A percentile compares a stretch with the other conserved stretches of the same genome.
Conservation (phyloP, 2,329 filamentous ascomycete species). For the Cladophialophora psammophila region DNA sequence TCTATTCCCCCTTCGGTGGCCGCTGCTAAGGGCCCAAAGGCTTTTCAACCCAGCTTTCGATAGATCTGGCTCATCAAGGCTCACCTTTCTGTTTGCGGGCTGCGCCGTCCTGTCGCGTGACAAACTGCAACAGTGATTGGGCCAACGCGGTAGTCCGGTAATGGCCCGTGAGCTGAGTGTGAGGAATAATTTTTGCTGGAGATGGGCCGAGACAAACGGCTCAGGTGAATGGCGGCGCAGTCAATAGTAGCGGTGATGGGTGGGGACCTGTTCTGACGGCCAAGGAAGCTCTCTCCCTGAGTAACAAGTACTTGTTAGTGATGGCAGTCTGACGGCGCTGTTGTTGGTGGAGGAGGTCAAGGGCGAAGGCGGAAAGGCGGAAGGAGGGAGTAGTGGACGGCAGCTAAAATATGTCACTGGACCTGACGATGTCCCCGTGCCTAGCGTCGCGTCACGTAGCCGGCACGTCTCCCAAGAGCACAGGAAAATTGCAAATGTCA, state of each 20-base stretch:
- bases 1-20: constrained; percentile 13
- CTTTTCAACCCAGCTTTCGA: constrained; percentile 4
- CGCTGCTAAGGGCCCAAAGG: constrained; percentile 11
- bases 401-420: constrained; percentile 23
- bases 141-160: neutral
- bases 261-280: constrained; percentile 1
- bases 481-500: constrained; percentile 21
- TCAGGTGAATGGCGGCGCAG: constrained; percentile 4
- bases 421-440: constrained; percentile 13
- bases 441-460: constrained; percentile 4
- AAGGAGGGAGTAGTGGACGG: constrained; percentile 19
- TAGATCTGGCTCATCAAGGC: constrained; percentile 4
- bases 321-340: constrained; percentile 13
- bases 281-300: neutral
- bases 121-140: constrained; percentile 9
- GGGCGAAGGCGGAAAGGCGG: constrained; percentile 14
- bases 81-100: neutral
- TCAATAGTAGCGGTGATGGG: constrained; percentile 16
- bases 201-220: constrained; percentile 12
- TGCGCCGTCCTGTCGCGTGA: constrained; percentile 20
- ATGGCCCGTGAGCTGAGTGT: constrained; percentile 20
- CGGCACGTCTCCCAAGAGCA: constrained; percentile 10
- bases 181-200: constrained; percentile 3
- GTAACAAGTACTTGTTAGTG: too few relatives aligned
- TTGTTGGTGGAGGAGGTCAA: constrained; percentile 18